Evolutionary conservation across 192 early-diverging fungal genomes (phyloP).

Genomic region (Backusella australiensis): DNA sequence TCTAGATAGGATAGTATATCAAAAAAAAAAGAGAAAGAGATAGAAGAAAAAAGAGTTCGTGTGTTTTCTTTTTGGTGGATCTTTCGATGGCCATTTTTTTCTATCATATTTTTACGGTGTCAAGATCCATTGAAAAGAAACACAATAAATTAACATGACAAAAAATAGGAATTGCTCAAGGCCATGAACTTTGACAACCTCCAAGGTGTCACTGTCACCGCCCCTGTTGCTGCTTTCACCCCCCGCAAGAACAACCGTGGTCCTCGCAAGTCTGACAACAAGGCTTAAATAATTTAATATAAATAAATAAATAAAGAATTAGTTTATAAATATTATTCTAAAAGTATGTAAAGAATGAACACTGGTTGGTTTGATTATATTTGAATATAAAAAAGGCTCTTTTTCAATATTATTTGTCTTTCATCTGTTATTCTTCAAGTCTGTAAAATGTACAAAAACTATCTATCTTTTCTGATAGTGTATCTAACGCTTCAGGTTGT

Average conservation of each 20-base stretch:
- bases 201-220: slow-evolving; percentile 72
- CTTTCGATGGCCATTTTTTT: slow-evolving; percentile 33
- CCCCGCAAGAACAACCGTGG: slow-evolving; percentile 34
- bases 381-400: neutral
- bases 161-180: slow-evolving; percentile 85
- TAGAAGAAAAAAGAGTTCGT: neutral
- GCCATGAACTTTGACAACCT: slow-evolving; percentile 94
- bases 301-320: neutral
- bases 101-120: slow-evolving; percentile 25
- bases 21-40: slow-evolving; percentile 2
- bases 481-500: neutral
- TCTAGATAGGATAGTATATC: neutral
- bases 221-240: slow-evolving; percentile 36
- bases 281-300: slow-evolving; percentile 22
- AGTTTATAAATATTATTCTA: neutral
- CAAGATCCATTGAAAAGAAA: slow-evolving; percentile 27
- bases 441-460: neutral
- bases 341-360: slow-evolving; percentile 8
- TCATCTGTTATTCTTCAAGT: neutral
- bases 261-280: slow-evolving; percentile 29
- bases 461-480: neutral
- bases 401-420: neutral
- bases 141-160: neutral
- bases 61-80: slow-evolving; percentile 18
- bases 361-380: slow-evolving; percentile 4